Conservation (phyloP, 352 stramenopile species). For the Globisporangium alternatum region DNA sequence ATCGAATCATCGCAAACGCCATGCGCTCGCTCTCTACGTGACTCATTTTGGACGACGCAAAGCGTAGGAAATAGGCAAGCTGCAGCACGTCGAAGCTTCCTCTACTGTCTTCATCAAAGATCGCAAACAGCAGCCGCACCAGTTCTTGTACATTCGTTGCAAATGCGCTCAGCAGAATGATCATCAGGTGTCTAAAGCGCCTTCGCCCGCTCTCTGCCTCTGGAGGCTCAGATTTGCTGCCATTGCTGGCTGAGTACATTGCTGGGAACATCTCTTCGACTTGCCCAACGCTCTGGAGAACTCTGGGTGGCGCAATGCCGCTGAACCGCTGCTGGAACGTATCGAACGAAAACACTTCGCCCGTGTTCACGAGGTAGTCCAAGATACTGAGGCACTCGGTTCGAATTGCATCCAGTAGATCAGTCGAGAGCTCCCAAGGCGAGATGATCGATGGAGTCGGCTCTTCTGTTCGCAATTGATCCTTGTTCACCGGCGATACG, state of each 20-base stretch:
- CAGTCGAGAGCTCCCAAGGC: not conserved
- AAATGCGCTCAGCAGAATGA: slow-evolving; percentile 34
- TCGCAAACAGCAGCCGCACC: slow-evolving; percentile 36
- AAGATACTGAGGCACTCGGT: slow-evolving; percentile 11
- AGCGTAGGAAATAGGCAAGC: slow-evolving; percentile 23
- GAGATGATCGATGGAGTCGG: not conserved
- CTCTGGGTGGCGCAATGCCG: not conserved
- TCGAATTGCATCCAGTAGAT: slow-evolving; percentile 2
- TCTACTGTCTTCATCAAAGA: slow-evolving; percentile 36
- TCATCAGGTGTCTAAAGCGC: slow-evolving; percentile 22
- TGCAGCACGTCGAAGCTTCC: slow-evolving; percentile 23
- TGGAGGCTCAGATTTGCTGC: not conserved
- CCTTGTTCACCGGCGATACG: no score
- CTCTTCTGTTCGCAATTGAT: not conserved
- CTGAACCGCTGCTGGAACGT: slow-evolving; percentile 16
- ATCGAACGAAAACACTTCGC: slow-evolving; percentile 4
- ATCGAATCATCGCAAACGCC: slow-evolving; percentile 5
- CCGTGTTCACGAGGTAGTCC: slow-evolving; percentile 11
- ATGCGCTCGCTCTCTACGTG: slow-evolving; percentile 20
- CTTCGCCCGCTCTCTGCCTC: not conserved
- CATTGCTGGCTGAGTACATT: no score
- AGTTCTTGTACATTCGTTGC: slow-evolving; percentile 25
- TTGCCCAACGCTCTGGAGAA: not conserved
- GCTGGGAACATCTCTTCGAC: not conserved
- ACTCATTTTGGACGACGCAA: slow-evolving; percentile 7